A percentile compares a stretch with the other conserved stretches of the same genome.
These are phyloP conservation scores for Digitaria exilis DNA, from an alignment of 202 grass and related monocot genomes.

Conservation along the genomic window DNA sequence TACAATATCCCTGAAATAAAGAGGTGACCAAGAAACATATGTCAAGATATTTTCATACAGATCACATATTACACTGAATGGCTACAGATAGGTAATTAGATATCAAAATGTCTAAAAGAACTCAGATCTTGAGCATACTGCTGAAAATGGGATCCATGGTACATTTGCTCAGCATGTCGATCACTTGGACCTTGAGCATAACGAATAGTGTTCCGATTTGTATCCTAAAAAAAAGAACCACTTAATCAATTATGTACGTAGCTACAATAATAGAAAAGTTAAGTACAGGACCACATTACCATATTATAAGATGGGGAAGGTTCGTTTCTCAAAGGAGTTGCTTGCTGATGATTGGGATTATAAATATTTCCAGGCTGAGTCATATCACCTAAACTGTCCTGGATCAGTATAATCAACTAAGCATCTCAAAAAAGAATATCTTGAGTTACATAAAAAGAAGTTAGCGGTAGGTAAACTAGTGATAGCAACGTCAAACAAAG, in stretches of 20 bases:
- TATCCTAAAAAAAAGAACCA: constrained; percentile 51
- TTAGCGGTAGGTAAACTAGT: neutral
- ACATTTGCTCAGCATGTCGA: constrained; percentile 48
- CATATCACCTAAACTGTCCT: constrained; percentile 67
- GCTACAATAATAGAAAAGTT: constrained; percentile 5
- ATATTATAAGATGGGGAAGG: constrained; percentile 52
- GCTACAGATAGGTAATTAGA: neutral
- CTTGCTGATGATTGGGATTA: constrained; percentile 54
- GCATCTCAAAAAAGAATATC: constrained; percentile 16
- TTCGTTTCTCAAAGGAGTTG: constrained; percentile 49
- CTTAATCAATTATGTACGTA: constrained; percentile 23
- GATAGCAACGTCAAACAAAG: neutral
- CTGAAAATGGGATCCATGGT: constrained; percentile 44
- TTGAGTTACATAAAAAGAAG: constrained; percentile 1
- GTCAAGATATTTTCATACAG: constrained; percentile 30
- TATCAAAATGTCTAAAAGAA: constrained; percentile 17
- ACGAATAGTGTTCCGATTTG: constrained; percentile 53
- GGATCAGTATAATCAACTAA: constrained; percentile 59
- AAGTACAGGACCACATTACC: constrained; percentile 39
- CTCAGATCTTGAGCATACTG: constrained; percentile 38
- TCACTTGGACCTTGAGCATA: constrained; percentile 58
- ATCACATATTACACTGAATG: constrained; percentile 15
- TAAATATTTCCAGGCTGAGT: constrained; percentile 48
- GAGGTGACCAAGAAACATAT: neutral
- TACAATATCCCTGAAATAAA: constrained; percentile 62